Evolutionary conservation across 2,329 filamentous ascomycete genomes (phyloP), one percentile per base, ranked within the genome.

Genomic region (Chrysoporthe puriensis): DNA sequence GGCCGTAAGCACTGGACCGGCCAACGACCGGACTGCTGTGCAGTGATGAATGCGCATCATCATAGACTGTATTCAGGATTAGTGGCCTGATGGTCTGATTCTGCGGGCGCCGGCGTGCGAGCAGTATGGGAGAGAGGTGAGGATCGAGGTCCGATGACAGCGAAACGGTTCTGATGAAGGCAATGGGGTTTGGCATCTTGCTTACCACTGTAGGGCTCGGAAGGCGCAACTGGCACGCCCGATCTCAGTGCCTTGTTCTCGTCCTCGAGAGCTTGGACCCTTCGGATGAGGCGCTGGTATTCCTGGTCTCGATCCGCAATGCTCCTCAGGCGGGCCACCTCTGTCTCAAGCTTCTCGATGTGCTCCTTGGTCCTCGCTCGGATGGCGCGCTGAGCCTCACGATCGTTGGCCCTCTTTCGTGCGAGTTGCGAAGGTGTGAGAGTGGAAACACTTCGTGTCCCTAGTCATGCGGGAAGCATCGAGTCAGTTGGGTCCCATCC

Each of bases 341-440:
- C 88, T 71, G 84, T 84, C 80, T 96, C 92, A 62, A 97, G 82
- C 32, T 83, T 83, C 76, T 96, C 92, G 74, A 97, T 97, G 77
- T 93, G 91, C 75, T 91, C 88, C 81, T 94, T 95, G 50, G 94
- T 97, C 73, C 94, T 87, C 77, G 94, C 92, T 62, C 94, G 86
- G 71, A 97, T 97, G 54, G 92, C 92, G 62, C 94, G 87, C 80
- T 97, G 94, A 54, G 94, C 94, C 79, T 97, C 93, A 70, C 94
- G 88, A 77, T 97, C 94, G 81, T 97, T 97, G 74, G 93, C 92
- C 71, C 94, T 86, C 83, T 97, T 97, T 78, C 94, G 91, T 42
- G 91, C 92, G 68, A 97, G 86, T 79, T 97, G 94, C 70, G 94
- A 91, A 6, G 93, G 91, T 13, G 93, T 96, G 76, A 97, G 85